Evolutionary conservation across 129 eudicot species (phyloP), one percentile per base, ranked within the genome.

Genomic region (Sambucus nigra): DNA sequence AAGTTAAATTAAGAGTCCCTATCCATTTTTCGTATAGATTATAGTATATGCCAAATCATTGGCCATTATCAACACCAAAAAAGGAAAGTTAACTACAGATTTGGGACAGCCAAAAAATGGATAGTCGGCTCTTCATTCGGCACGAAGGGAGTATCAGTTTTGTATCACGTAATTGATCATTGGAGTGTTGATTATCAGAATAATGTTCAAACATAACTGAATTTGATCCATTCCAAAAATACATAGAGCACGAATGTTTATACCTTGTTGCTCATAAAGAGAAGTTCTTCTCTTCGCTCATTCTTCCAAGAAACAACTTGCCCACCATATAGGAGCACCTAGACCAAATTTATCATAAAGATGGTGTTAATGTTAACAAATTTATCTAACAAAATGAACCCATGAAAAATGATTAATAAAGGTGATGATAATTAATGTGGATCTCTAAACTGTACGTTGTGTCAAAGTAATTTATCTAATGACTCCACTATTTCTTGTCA

Each of bases 301-400:
- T 79, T 91, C 76, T 91, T 91, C 99, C 95, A 86, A 5, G 99
- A 86, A 55, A 80, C 69, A 69, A 91, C 91, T 73, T 82, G 99
- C 31, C 91, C 99, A 49, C 99, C 99, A 59, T 71, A 44, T 55
- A 91, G 69, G 41, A 74, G 78, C 40, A 89, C 95, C 95, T 89
- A 73, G 21, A 21, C 42, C 49, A 57, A 41, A 25, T 12, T 26
- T 42, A 18, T 25, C 17, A 39, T 1, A 23, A 50, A 42, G 19
- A 14, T 59, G 29, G n/a, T 19, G 20, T 8, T 19, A 1, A 25
- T 11, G n/a, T 24, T 14, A 12, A 50, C 11, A 23, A 13, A 13
- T 2, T 17, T 5, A 50, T 23, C 15, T 10, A 25, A 50, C 4
- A 13, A 42, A 42, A 16, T 42, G 19, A 42, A 42, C 48, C 1